These are phyloP conservation scores for Andrographis paniculata DNA, from an alignment of 305 asterid genomes.

Conservation along the genomic window DNA sequence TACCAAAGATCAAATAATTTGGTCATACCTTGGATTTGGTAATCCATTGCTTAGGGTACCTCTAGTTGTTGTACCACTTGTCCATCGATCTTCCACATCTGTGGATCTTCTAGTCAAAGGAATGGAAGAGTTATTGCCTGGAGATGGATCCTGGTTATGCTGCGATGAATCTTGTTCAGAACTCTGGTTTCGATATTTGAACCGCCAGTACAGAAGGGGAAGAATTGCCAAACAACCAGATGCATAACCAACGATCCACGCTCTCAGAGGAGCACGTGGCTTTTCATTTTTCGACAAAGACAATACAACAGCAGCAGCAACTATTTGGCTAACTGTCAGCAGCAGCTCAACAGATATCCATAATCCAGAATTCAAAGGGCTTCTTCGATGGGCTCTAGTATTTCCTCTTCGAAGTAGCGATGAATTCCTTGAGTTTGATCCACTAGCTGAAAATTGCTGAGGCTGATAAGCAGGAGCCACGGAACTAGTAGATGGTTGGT, in stretches of 20 bases:
- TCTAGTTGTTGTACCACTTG: slow-evolving; percentile 38
- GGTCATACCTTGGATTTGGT: slow-evolving; percentile 53
- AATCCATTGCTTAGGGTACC: slow-evolving; percentile 33
- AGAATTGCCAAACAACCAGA: slow-evolving; percentile 76
- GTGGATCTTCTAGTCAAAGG: slow-evolving; percentile 39
- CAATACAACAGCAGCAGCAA: slow-evolving; percentile 69
- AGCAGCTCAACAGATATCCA: slow-evolving; percentile 85
- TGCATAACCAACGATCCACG: slow-evolving; percentile 90
- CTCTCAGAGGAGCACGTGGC: slow-evolving; percentile 74
- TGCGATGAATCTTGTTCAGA: slow-evolving; percentile 60
- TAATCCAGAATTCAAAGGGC: slow-evolving; percentile 75
- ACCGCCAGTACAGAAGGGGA: slow-evolving; percentile 93
- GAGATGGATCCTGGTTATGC: slow-evolving; percentile 43
- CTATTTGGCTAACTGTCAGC: slow-evolving; percentile 71
- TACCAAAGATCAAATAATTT: background rate
- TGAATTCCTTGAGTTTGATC: slow-evolving; percentile 53
- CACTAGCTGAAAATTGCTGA: slow-evolving; percentile 41
- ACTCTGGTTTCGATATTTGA: slow-evolving; percentile 56
- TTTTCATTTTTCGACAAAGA: slow-evolving; percentile 68
- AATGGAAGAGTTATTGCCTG: slow-evolving; percentile 32
- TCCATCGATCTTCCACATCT: slow-evolving; percentile 46
- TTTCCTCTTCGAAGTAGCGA: slow-evolving; percentile 61
- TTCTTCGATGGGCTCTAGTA: slow-evolving; percentile 61
- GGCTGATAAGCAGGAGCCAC: slow-evolving; percentile 47
- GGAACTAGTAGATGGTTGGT: slow-evolving; percentile 62